Conservation (phyloP, 2,329 filamentous ascomycete genomes). For the Aspergillus chevalieri region DNA sequence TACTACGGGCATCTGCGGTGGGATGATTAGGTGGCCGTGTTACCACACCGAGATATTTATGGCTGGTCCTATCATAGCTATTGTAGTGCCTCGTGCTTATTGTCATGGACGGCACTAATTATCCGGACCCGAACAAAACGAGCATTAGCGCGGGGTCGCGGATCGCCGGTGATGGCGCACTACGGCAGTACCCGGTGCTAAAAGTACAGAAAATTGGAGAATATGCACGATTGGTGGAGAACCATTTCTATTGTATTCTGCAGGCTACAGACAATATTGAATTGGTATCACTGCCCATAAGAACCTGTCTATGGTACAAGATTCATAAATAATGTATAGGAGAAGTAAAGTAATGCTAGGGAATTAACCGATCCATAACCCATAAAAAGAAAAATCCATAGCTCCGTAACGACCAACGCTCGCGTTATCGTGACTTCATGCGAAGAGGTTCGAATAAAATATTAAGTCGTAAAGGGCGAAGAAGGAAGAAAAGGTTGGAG, state of each 20-base stretch:
- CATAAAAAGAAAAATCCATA: slow-evolving; percentile 4
- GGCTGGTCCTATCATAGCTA: no score
- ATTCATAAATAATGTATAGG: slow-evolving; percentile 9
- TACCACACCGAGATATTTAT: no score
- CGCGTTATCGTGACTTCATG: slow-evolving; percentile 31
- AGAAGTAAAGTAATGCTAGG: slow-evolving; percentile 3
- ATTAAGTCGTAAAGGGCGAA: neutral
- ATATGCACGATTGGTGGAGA: neutral
- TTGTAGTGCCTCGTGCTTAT: no score
- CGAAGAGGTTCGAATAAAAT: neutral
- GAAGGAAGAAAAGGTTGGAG: slow-evolving; percentile 6
- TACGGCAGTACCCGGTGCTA: neutral
- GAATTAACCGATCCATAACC: slow-evolving; percentile 1
- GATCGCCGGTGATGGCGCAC: neutral
- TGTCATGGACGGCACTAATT: neutral
- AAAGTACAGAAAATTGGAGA: neutral
- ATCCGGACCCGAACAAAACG: no score
- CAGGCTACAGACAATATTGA: slow-evolving; percentile 4
- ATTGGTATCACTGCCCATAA: slow-evolving; percentile 6
- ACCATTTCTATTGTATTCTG: slow-evolving; percentile 8
- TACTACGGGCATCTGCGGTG: no score
- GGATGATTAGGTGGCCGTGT: no score
- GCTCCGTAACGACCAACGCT: slow-evolving; percentile 22
- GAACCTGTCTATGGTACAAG: slow-evolving; percentile 15
- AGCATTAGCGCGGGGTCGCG: neutral